A percentile compares a stretch with the other conserved stretches of the same genome.
Conservation (phyloP, 2,329 filamentous ascomycete species). For the Catunica adiposa region DNA sequence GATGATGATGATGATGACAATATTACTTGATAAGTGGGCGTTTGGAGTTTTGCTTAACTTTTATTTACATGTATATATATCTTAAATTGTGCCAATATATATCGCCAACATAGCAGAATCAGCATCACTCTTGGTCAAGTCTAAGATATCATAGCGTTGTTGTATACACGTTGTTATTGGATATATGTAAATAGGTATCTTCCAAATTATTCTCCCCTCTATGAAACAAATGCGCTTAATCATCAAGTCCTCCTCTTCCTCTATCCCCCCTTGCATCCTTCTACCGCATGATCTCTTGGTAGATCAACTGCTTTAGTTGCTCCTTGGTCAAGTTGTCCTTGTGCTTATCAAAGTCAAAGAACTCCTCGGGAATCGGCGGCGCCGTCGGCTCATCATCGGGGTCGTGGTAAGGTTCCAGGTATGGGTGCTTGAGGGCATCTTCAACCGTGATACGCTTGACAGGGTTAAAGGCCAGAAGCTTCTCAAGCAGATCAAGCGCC, state of each 20-base stretch:
- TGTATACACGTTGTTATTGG: neutral
- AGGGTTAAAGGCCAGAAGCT: conserved; percentile 92
- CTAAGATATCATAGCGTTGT: neutral
- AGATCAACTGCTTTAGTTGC: conserved; percentile 93
- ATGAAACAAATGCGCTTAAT: neutral
- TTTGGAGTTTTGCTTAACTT: no score
- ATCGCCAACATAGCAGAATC: no score
- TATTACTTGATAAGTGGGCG: no score
- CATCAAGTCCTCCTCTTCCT: neutral
- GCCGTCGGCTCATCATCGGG: conserved; percentile 96
- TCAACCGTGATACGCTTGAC: conserved; percentile 97
- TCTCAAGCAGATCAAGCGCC: conserved; percentile 85
- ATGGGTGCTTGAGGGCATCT: conserved; percentile 91
- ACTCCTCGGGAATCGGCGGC: conserved; percentile 91
- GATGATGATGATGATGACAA: no score
- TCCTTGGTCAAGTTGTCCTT: conserved; percentile 98
- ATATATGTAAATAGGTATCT: neutral
- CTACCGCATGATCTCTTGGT: conserved; percentile 77
- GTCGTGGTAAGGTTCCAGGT: conserved; percentile 96
- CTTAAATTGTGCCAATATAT: no score
- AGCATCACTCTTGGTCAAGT: no score
- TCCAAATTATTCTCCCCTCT: neutral
- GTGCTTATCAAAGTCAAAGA: conserved; percentile 99
- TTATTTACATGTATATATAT: no score
- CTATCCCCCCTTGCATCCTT: neutral